phyloP scores from a whole-genome alignment of 179 eudicot genomes.

The Amaranthus tricolor region DNA sequence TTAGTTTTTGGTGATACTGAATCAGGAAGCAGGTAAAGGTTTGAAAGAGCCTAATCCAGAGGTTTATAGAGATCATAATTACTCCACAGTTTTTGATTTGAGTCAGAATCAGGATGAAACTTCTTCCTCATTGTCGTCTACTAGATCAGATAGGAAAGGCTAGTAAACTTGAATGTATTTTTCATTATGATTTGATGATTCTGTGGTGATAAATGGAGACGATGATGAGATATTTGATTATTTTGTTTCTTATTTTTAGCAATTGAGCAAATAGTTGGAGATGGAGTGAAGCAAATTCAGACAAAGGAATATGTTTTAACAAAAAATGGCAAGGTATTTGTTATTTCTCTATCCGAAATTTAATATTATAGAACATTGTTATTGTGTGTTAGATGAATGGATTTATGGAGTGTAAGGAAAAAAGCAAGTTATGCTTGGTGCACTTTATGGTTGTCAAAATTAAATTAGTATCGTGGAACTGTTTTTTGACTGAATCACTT shows the following conservation, averaged over 20 bases:
- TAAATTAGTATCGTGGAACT: not conserved
- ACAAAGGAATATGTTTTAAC: slow-evolving; percentile 21
- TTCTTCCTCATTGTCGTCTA: slow-evolving; percentile 1
- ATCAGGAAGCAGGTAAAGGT: slow-evolving; percentile 45
- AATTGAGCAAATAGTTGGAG: slow-evolving; percentile 25
- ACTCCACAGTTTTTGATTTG: slow-evolving; percentile 31
- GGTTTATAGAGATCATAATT: slow-evolving; percentile 65
- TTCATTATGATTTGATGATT: not conserved
- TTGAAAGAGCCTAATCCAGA: slow-evolving; percentile 59
- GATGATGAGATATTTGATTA: slow-evolving; percentile 6
- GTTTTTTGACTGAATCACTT: slow-evolving; percentile 5
- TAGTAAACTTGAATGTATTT: slow-evolving; percentile 24
- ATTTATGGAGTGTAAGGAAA: not conserved
- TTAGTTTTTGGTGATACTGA: slow-evolving; percentile 2
- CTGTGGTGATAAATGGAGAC: not conserved
- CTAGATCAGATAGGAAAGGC: slow-evolving; percentile 51
- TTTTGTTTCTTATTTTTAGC: slow-evolving; percentile 30
- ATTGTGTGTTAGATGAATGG: not conserved
- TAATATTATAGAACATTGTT: not conserved
- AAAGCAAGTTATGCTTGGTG: not conserved
- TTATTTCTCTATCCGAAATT: not conserved
- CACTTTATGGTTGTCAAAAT: not conserved
- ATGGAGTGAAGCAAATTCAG: slow-evolving; percentile 24
- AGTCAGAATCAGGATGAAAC: slow-evolving; percentile 25
- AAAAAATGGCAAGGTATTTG: slow-evolving; percentile 42